A percentile compares a stretch with the other conserved stretches of the same genome.
phyloP scores from a whole-genome alignment of 2,329 filamentous ascomycete species.

The Hortaea sp. region DNA sequence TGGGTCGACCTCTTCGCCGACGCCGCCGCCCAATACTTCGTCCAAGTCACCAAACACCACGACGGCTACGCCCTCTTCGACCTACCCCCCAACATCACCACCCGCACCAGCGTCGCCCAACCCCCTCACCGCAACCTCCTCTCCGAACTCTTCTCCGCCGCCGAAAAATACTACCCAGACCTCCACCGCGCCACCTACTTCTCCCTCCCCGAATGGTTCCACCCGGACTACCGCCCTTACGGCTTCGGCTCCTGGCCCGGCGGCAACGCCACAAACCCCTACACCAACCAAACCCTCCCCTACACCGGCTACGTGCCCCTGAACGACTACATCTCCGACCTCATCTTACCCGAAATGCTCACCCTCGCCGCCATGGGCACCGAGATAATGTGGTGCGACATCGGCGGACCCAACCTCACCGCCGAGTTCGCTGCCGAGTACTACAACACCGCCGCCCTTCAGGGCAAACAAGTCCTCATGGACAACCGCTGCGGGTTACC shows the following conservation, averaged over 20 bases:
- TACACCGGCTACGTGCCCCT: constrained; percentile 37
- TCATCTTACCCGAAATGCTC: constrained; percentile 36
- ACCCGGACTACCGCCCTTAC: constrained; percentile 32
- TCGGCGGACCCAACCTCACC: constrained; percentile 35
- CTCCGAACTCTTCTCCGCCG: constrained; percentile 35
- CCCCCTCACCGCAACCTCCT: constrained; percentile 33
- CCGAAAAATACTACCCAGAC: constrained; percentile 32
- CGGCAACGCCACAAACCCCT: constrained; percentile 35
- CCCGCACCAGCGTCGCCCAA: constrained; percentile 31
- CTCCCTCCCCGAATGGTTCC: constrained; percentile 38
- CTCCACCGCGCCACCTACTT: constrained; percentile 37
- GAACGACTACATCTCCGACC: constrained; percentile 31
- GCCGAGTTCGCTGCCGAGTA: constrained; percentile 33
- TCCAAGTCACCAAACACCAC: constrained; percentile 37
- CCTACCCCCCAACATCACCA: constrained; percentile 29
- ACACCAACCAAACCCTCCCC: constrained; percentile 31
- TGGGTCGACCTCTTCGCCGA: constrained; percentile 46
- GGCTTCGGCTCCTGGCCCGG: constrained; percentile 33
- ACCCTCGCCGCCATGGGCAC: constrained; percentile 33
- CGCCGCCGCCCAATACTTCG: constrained; percentile 40
- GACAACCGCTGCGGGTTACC: constrained; percentile 49
- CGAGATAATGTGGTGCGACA: constrained; percentile 41
- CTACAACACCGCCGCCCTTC: constrained; percentile 31
- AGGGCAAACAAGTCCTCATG: constrained; percentile 42
- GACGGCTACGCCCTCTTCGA: constrained; percentile 40